Percentiles rank a stretch among this genome's conserved stretches.
phyloP scores from a whole-genome alignment of 83 land plant genomes.

The Isoetes engelmannii region DNA sequence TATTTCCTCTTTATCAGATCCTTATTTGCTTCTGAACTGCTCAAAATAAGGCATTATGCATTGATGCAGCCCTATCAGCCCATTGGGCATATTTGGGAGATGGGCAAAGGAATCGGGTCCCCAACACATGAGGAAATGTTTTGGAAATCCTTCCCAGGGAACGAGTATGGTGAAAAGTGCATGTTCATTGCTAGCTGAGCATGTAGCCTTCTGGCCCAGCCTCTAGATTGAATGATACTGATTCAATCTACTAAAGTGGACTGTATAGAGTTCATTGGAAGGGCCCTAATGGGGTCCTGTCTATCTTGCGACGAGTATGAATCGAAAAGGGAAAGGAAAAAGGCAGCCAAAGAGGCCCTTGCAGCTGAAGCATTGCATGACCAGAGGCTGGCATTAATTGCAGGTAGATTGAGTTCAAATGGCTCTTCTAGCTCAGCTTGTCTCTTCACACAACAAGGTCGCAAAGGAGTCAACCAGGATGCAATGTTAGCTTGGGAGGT shows the following conservation, averaged over 20 bases:
- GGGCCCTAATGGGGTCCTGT: neutral
- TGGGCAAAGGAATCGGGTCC: no score
- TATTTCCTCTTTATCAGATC: no score
- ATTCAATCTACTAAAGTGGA: neutral
- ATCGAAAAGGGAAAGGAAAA: conserved; percentile 27
- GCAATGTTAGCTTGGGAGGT: conserved; percentile 99
- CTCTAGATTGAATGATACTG: no score
- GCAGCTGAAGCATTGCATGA: conserved; percentile 44
- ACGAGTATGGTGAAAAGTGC: no score
- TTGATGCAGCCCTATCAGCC: no score
- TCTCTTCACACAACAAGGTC: conserved; percentile 77
- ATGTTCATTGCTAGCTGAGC: no score
- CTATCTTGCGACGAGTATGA: conserved; percentile 7
- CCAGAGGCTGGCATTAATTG: conserved; percentile 40
- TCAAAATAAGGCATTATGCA: no score
- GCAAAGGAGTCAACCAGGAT: conserved; percentile 86
- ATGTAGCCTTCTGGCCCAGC: no score
- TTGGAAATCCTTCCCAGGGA: no score
- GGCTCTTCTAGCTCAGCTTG: conserved; percentile 58
- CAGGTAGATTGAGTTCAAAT: conserved; percentile 54
- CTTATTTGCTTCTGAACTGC: no score
- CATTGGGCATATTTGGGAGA: no score
- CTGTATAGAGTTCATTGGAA: neutral
- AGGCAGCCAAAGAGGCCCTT: conserved; percentile 24
- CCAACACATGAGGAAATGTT: no score